Evolutionary conservation across 1,139 yeast genomes (phyloP).

Genomic region (Candida tropicalis): DNA sequence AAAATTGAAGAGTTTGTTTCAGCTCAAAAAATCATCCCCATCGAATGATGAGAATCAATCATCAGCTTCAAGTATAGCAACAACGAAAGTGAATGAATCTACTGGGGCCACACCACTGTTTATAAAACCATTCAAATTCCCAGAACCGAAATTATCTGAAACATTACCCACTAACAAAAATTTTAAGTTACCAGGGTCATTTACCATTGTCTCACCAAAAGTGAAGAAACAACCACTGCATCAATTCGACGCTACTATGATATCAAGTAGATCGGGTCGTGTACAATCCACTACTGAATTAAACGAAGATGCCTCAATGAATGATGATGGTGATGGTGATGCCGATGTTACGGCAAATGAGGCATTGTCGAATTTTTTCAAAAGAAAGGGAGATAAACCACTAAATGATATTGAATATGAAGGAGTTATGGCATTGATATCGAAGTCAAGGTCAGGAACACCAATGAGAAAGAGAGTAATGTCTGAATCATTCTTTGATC

Average conservation of each 20-base stretch:
- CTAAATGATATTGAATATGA: constrained; percentile 78
- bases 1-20: constrained; percentile 34
- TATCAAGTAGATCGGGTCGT: neutral
- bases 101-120: neutral
- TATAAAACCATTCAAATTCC: constrained; percentile 10
- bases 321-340: neutral
- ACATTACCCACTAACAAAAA: neutral
- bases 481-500: constrained; percentile 6
- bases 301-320: no score
- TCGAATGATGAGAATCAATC: constrained; percentile 16
- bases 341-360: constrained; percentile 42
- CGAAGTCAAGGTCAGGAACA: constrained; percentile 24
- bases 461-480: constrained; percentile 10
- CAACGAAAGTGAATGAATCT: constrained; percentile 2
- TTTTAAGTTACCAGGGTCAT: constrained; percentile 15
- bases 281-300: no score
- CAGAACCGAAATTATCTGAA: constrained; percentile 5
- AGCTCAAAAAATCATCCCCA: neutral
- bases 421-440: constrained; percentile 70
- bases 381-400: constrained; percentile 73
- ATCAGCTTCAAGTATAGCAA: constrained; percentile 9
- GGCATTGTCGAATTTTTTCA: constrained; percentile 71
- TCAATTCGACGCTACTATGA: neutral
- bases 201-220: constrained; percentile 3
- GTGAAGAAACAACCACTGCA: constrained; percentile 3